phyloP scores from a whole-genome alignment of 2,329 filamentous ascomycete species.

The Aureobasidium sp. region DNA sequence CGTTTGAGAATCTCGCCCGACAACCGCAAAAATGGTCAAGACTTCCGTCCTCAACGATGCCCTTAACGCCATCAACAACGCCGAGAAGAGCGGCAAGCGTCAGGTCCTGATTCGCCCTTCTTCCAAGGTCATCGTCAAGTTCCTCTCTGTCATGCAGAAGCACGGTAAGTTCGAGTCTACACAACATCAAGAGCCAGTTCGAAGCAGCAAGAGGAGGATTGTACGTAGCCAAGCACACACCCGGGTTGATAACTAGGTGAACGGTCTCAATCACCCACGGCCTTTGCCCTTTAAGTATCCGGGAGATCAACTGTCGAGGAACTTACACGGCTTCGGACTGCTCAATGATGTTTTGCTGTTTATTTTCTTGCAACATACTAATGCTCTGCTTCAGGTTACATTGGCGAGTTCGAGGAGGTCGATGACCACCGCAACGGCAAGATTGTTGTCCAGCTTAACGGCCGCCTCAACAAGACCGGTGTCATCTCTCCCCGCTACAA shows the following conservation, averaged over 20 bases:
- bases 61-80: constrained; percentile 88
- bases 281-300: constrained; percentile 99
- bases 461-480: constrained; percentile 96
- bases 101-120: constrained; percentile 96
- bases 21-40: constrained; percentile 86
- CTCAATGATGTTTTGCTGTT: constrained; percentile 74
- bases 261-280: constrained; percentile 76
- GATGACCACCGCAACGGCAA: constrained; percentile 99
- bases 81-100: constrained; percentile 99
- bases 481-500: constrained; percentile 99
- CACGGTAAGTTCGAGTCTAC: constrained; percentile 63
- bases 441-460: constrained; percentile 99
- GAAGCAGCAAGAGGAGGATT: constrained; percentile 7
- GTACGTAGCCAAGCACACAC: constrained; percentile 35
- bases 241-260: constrained; percentile 99
- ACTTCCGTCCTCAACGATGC: constrained; percentile 99
- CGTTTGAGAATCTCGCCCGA: constrained; percentile 73
- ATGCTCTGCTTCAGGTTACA: constrained; percentile 67
- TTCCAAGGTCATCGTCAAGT: constrained; percentile 99
- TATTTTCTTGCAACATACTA: constrained; percentile 88
- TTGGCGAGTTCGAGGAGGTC: constrained; percentile 98
- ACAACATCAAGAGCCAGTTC: background rate
- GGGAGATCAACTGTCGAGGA: constrained; percentile 76
- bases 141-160: constrained; percentile 98
- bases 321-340: constrained; percentile 94